These are phyloP conservation scores for Lolium rigidum DNA, from an alignment of 176 grass and related monocot genomes.

Conservation along the genomic window DNA sequence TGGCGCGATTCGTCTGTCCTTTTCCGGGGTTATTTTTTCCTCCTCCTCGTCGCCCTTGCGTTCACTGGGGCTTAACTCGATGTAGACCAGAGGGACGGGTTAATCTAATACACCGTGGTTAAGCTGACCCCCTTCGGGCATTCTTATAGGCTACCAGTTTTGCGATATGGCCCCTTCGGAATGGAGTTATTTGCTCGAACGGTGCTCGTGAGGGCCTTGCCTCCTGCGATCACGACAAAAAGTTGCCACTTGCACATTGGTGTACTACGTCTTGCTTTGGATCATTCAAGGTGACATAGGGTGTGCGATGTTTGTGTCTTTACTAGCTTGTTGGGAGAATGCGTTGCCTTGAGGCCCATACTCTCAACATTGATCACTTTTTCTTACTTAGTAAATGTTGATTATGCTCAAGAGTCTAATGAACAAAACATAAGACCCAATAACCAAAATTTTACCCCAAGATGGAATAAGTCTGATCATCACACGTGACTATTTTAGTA, in stretches of 20 bases:
- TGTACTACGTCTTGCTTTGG: not conserved
- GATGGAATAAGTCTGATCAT: too few relatives aligned
- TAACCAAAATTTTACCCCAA: too few relatives aligned
- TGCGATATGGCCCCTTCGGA: not conserved
- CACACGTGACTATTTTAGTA: too few relatives aligned
- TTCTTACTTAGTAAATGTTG: too few relatives aligned
- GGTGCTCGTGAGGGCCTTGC: not conserved
- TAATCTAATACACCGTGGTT: slow-evolving; percentile 67
- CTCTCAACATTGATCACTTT: too few relatives aligned
- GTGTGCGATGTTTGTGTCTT: not conserved
- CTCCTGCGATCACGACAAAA: slow-evolving; percentile 35
- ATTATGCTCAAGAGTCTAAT: too few relatives aligned
- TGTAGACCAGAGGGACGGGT: slow-evolving; percentile 54
- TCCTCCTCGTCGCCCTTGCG: slow-evolving; percentile 11
- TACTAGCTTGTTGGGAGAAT: not conserved
- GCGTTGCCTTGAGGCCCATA: not conserved
- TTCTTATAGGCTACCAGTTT: slow-evolving; percentile 39
- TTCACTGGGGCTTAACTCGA: slow-evolving; percentile 43
- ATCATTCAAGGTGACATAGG: not conserved
- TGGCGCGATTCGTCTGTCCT: slow-evolving; percentile 16
- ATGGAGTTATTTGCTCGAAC: not conserved
- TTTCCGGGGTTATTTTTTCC: not conserved
- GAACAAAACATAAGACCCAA: too few relatives aligned
- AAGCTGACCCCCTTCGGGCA: slow-evolving; percentile 19
- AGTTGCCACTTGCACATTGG: not conserved